These are phyloP conservation scores for Tylopilus sp. DNA, from an alignment of 768 basidiomycete species.

Conservation along the genomic window DNA sequence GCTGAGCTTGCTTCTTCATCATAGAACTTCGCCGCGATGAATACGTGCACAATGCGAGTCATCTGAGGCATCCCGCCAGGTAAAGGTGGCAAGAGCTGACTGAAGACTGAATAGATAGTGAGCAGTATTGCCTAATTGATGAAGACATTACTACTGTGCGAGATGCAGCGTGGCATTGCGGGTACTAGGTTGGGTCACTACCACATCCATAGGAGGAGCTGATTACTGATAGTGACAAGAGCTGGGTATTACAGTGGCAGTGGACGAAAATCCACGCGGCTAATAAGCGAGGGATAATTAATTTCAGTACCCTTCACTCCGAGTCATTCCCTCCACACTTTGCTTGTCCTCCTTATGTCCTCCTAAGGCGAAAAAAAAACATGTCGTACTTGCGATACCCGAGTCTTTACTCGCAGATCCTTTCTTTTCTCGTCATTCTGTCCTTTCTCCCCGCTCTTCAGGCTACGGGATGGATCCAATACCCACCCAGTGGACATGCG, in stretches of 20 bases:
- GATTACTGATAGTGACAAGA: neutral
- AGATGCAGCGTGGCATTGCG: too few species aligned
- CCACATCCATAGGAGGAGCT: too few species aligned
- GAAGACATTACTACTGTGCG: too few species aligned
- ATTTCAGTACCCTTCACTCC: conserved; percentile 6
- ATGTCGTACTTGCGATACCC: conserved; percentile 9
- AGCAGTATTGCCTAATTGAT: too few species aligned
- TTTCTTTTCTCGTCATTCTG: conserved; percentile 22
- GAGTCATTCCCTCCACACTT: neutral
- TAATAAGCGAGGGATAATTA: neutral
- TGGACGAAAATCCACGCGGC: neutral
- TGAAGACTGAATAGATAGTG: neutral
- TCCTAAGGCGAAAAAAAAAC: conserved; percentile 11
- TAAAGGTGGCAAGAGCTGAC: neutral
- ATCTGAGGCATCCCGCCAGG: neutral
- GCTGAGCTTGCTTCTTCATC: neutral
- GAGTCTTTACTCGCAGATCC: conserved; percentile 12
- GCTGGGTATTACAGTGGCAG: neutral
- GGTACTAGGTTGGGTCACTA: too few species aligned
- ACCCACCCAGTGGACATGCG: conserved; percentile 58
- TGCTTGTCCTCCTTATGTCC: conserved; percentile 12
- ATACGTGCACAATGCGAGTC: too few species aligned
- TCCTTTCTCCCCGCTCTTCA: conserved; percentile 22
- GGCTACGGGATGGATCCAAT: conserved; percentile 58
- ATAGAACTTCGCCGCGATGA: neutral